A percentile compares a stretch with the other conserved stretches of the same genome.
Evolutionary conservation across 31 red algal species (phyloP).

Genomic region (Bonnemaisonia californica): DNA sequence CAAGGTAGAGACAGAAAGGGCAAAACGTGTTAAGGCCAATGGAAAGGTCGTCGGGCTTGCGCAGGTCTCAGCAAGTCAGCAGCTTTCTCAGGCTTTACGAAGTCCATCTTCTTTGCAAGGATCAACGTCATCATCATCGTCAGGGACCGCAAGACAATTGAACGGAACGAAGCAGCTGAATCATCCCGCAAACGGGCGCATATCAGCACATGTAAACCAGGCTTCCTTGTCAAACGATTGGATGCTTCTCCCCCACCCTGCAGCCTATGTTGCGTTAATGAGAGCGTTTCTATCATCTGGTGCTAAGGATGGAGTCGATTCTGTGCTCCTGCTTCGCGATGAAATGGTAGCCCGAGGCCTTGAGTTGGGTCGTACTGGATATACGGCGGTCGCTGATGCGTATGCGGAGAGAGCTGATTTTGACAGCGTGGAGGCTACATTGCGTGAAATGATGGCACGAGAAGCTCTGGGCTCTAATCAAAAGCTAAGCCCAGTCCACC

Average conservation of each 20-base stretch:
- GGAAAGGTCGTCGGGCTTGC: background rate
- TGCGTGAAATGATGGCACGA: slow-evolving; percentile 38
- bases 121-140: background rate
- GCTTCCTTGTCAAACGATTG: slow-evolving; percentile 26
- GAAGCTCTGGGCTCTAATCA: slow-evolving; percentile 28
- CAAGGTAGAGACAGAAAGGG: slow-evolving; percentile 55
- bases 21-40: slow-evolving; percentile 37
- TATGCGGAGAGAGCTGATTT: slow-evolving; percentile 59
- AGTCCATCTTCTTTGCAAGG: background rate
- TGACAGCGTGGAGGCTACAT: slow-evolving; percentile 53
- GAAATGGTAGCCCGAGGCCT: slow-evolving; percentile 71
- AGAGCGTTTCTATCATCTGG: slow-evolving; percentile 63
- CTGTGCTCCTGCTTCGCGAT: slow-evolving; percentile 59
- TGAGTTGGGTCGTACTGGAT: slow-evolving; percentile 52
- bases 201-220: background rate
- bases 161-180: background rate
- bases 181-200: background rate
- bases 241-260: slow-evolving; percentile 65
- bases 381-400: slow-evolving; percentile 73
- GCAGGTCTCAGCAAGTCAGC: background rate
- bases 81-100: background rate
- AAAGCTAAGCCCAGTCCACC: slow-evolving; percentile 57
- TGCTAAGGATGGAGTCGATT: slow-evolving; percentile 51
- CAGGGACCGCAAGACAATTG: background rate
- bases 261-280: slow-evolving; percentile 65